Evolutionary conservation across 2,329 filamentous ascomycete species (phyloP), one percentile per base, ranked within the genome.

Genomic region (Monilinia polystroma): DNA sequence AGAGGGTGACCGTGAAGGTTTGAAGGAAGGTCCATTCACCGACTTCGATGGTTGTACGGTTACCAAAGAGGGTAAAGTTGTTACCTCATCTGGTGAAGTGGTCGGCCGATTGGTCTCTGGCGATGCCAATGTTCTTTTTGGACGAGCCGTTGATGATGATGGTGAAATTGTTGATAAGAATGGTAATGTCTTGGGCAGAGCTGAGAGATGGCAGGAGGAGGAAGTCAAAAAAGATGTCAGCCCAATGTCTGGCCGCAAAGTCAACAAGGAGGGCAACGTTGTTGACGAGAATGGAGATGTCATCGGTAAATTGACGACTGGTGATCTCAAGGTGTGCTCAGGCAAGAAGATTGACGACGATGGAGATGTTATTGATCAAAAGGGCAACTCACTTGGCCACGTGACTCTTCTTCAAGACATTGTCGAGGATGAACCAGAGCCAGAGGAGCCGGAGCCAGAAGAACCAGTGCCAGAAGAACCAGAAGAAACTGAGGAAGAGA

Each of bases 131-230:
- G 81, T 82, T 63, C 83, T 96, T 0, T 85, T 88, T 49, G 92
- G 92, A 20, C 89, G 91, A 57, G 74, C 82, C 11, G 91, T 95
- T 23, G 92, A 95, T 67, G 88, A 92, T 69, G 91, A 96, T 70
- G 92, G 92, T 49, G 91, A 95, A 67, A 87, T 96, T 43, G 82
- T 90, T 66, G 92, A 95, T 80, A 88, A 87, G 76, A 93, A 92
- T 74, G 85, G 85, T 43, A 87, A 87, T 69, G 75, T 79, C 0
- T 76, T 87, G 2, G 85, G 84, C 38, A 82, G 84, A 68, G 85
- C 85, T 0, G 85, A 87, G 76, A 80, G 85, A 26, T 87, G 84
- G 84, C 81, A 78, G 71, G 83, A 85, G 73, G 79, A 80, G 14
- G 82, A 81, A 72, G 87, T 80, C 4, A 79, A 83, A 75, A 82